Evolutionary conservation across 2,329 filamentous ascomycete species (phyloP).

Genomic region (Colletotrichum plurivorum): DNA sequence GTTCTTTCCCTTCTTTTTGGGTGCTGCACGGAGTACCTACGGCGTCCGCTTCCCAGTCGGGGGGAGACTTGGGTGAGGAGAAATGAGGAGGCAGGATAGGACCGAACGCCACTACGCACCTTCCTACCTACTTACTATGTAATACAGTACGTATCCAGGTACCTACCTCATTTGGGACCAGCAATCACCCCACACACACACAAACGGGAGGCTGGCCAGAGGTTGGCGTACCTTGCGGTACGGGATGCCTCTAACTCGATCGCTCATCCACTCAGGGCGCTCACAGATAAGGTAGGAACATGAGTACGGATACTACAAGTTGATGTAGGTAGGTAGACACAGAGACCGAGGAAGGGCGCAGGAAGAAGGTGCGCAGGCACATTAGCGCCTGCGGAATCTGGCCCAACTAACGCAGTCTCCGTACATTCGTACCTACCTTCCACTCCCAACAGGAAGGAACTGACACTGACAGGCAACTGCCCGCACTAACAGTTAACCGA

Average conservation of each 20-base stretch:
- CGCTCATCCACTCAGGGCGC: too few species aligned
- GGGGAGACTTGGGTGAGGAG: neutral
- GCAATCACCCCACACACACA: too few species aligned
- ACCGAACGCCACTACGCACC: too few species aligned
- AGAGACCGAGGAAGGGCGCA: neutral
- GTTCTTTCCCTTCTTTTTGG: neutral
- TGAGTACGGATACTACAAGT: too few species aligned
- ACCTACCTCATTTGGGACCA: too few species aligned
- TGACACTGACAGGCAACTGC: conserved; percentile 11
- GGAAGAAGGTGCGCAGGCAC: neutral
- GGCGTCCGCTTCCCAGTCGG: neutral
- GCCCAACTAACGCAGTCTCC: neutral
- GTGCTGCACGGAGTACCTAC: neutral
- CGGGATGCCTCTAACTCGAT: too few species aligned
- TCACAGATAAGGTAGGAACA: too few species aligned
- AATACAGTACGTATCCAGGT: too few species aligned
- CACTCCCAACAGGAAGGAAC: neutral
- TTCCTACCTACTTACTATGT: too few species aligned
- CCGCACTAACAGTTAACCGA: conserved; percentile 25
- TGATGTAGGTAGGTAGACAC: neutral
- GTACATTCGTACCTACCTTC: conserved; percentile 4
- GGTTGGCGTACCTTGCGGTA: too few species aligned
- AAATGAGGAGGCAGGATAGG: neutral
- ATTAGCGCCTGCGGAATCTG: neutral
- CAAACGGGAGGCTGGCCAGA: too few species aligned